Percentiles rank a stretch among this genome's conserved stretches.
Conservation (phyloP, 2,329 filamentous ascomycete species). For the Phaeosphaeriaceae sp. region DNA sequence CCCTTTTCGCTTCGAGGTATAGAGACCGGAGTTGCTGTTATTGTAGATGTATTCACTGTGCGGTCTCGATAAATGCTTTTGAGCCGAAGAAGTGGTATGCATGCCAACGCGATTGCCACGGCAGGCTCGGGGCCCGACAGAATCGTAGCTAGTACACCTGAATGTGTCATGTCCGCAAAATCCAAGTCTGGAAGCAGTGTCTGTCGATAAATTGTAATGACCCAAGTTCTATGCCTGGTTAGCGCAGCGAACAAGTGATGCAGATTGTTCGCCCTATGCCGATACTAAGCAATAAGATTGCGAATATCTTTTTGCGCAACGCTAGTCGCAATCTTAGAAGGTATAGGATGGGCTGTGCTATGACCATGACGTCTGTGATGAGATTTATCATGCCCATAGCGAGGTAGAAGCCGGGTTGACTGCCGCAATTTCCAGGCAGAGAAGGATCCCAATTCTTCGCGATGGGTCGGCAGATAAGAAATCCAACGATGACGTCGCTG, state of each 20-base stretch:
- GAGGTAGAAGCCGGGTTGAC: constrained; percentile 23
- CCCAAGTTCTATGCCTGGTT: constrained; percentile 21
- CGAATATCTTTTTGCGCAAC: constrained; percentile 19
- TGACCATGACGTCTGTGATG: constrained; percentile 22
- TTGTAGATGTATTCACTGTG: not conserved
- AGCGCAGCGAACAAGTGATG: not conserved
- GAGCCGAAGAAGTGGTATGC: constrained; percentile 21
- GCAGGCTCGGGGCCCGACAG: constrained; percentile 29
- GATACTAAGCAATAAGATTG: constrained; percentile 24
- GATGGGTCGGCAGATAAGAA: constrained; percentile 25
- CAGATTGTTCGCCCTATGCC: constrained; percentile 22
- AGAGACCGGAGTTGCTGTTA: not conserved
- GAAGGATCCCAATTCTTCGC: constrained; percentile 25
- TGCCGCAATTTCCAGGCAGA: constrained; percentile 23
- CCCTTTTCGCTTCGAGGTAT: not conserved
- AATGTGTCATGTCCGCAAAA: constrained; percentile 27
- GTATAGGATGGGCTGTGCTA: constrained; percentile 27
- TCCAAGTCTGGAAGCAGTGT: constrained; percentile 13
- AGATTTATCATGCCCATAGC: constrained; percentile 27
- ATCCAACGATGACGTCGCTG: constrained; percentile 16
- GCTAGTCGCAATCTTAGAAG: constrained; percentile 19
- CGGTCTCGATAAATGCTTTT: not conserved
- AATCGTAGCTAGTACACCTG: constrained; percentile 24
- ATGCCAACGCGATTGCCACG: constrained; percentile 29
- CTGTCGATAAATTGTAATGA: constrained; percentile 32